A percentile compares a stretch with the other conserved stretches of the same genome.
phyloP scores from a whole-genome alignment of 2,329 filamentous ascomycete species.

The Helotiales sp. region DNA sequence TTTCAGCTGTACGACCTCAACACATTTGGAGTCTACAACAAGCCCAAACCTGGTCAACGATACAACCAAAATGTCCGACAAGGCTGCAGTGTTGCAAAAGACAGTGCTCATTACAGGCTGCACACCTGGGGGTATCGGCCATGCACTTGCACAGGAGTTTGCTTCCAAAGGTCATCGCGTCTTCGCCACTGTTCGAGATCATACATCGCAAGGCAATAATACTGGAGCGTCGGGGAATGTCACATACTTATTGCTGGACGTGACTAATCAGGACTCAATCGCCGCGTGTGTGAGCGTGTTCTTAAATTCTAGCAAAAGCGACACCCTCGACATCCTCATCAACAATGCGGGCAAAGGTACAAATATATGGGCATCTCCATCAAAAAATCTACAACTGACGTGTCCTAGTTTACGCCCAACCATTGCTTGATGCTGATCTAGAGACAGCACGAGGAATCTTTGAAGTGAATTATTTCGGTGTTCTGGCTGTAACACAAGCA shows the following conservation, averaged over 20 bases:
- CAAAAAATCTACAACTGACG: neutral
- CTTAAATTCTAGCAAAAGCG: conserved; percentile 31
- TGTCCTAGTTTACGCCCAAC: neutral
- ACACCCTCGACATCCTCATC: conserved; percentile 37
- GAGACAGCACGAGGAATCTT: conserved; percentile 29
- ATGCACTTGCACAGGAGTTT: conserved; percentile 39
- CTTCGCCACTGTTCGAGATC: conserved; percentile 40
- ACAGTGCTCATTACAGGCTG: conserved; percentile 39
- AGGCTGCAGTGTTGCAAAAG: neutral
- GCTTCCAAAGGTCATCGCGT: conserved; percentile 37
- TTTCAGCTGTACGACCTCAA: neutral
- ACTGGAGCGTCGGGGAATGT: conserved; percentile 26
- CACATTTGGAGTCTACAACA: neutral
- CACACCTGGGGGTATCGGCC: conserved; percentile 39
- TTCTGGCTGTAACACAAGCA: conserved; percentile 30
- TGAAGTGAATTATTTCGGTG: conserved; percentile 33
- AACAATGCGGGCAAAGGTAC: conserved; percentile 7
- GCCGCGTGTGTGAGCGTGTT: conserved; percentile 32
- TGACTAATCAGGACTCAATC: conserved; percentile 38
- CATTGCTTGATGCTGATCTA: conserved; percentile 30
- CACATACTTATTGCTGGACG: conserved; percentile 39
- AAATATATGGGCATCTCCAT: neutral
- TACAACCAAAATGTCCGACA: neutral
- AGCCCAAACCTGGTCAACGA: neutral
- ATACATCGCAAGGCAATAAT: conserved; percentile 32